Evolutionary conservation across 495 filamentous ascomycete genomes (phyloP), one percentile per base, ranked within the genome.

Genomic region (Podospora pseudoanserina): DNA sequence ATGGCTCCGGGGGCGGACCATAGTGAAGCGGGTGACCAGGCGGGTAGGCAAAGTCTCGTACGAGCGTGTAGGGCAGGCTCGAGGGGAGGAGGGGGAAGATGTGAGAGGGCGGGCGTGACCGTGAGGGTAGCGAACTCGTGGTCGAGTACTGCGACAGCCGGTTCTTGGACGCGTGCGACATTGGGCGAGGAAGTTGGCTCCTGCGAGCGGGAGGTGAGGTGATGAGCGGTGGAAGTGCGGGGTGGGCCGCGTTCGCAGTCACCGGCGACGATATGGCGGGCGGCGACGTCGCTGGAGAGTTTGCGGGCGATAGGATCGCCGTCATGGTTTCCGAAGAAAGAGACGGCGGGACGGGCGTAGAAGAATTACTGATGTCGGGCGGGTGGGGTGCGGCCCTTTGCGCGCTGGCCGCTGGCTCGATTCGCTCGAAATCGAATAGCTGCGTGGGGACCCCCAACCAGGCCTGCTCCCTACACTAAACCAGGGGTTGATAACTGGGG

Each of bases 11-110:
- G 1, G 92, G 90, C 30, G 95, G 93, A 27, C 95, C 95, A 83
- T 98, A 97, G 83, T 97, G 94, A 72, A 97, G 81, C 16, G 92
- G 93, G 75, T 98, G 92, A 20, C 83, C 83, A 16, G 86, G 71
- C 5, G 92, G 88, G 73, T 98, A 99, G 58, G 96, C 95, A 79
- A 98, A 99, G 82, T 99, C 95, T 71, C 96, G 91, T 39, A 99
- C 94, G 7, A 90, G 84, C 60, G 94, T 86, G 75, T 97, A 97
- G 7, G 91, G 79, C n/a, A 97, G 86, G 74, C 89, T 94, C 54
- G 94, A 93, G 74, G 92, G 90, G 80, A 93, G 97, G 71, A 90
- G 77, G 2, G 93, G 90, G 69, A 93, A 94, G 54, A 91, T 85
- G 74, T 90, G 87, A 23, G 92, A 92, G 70, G 84, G 83, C 54